phyloP scores from a whole-genome alignment of 768 basidiomycete genomes.

The Lactifluus volemus region DNA sequence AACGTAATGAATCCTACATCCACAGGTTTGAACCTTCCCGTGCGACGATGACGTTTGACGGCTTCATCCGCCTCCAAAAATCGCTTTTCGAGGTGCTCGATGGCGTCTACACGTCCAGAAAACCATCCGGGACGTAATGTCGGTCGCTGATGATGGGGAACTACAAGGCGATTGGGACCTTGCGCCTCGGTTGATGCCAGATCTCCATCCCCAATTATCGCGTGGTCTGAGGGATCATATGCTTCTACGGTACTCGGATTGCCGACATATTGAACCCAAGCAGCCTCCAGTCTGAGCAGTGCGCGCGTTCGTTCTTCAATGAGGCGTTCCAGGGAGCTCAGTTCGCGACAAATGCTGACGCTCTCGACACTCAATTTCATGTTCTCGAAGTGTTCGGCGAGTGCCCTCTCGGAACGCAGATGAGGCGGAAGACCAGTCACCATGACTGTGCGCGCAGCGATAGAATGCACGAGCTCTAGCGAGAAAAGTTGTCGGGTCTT shows the following conservation, averaged over 20 bases:
- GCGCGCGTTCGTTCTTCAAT: conserved; percentile 77
- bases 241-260: conserved; percentile 84
- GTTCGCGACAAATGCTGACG: conserved; percentile 80
- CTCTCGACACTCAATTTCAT: conserved; percentile 87
- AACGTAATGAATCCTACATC: conserved; percentile 93
- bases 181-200: conserved; percentile 45
- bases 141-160: conserved; percentile 69
- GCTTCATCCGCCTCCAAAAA: conserved; percentile 79
- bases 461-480: conserved; percentile 88
- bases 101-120: conserved; percentile 69
- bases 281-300: conserved; percentile 66
- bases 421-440: conserved; percentile 79
- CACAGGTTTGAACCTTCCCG: conserved; percentile 72
- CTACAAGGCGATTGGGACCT: conserved; percentile 45
- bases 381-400: conserved; percentile 91
- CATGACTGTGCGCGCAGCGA: conserved; percentile 89
- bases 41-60: conserved; percentile 63
- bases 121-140: conserved; percentile 72
- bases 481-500: conserved; percentile 90
- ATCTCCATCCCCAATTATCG: conserved; percentile 41
- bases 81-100: conserved; percentile 75
- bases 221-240: conserved; percentile 65
- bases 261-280: conserved; percentile 89
- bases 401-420: conserved; percentile 71
- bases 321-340: conserved; percentile 59